These are phyloP conservation scores for Coemansia furcata DNA, from an alignment of 192 early-diverging fungal species.

Conservation along the genomic window DNA sequence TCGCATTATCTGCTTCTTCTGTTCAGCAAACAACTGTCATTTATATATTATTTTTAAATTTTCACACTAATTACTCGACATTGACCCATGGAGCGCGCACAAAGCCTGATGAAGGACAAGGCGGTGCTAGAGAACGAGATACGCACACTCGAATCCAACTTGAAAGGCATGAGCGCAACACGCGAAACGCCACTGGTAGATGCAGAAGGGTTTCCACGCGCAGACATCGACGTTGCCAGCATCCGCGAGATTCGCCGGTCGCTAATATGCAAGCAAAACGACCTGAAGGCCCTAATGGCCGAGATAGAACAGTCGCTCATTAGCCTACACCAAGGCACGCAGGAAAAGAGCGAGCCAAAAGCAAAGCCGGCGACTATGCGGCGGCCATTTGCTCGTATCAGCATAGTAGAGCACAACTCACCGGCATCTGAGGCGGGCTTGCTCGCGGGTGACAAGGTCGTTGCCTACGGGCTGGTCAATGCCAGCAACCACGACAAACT, in stretches of 20 bases:
- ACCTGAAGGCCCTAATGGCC: conserved; percentile 56
- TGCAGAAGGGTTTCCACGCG: conserved; percentile 62
- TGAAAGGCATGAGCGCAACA: conserved; percentile 44
- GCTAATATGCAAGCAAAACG: conserved; percentile 59
- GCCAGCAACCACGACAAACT: conserved; percentile 21
- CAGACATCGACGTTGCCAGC: conserved; percentile 64
- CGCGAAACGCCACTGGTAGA: conserved; percentile 59
- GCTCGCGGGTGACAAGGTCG: conserved; percentile 33
- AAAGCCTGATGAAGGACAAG: conserved; percentile 34
- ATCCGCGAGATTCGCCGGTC: conserved; percentile 54
- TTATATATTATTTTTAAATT: not conserved
- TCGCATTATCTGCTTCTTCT: not conserved
- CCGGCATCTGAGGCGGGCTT: conserved; percentile 43
- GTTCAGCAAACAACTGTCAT: not conserved
- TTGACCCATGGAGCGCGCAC: conserved; percentile 25
- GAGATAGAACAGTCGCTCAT: conserved; percentile 57
- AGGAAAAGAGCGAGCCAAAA: not conserved
- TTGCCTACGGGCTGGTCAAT: conserved; percentile 21
- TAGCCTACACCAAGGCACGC: conserved; percentile 33
- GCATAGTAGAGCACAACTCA: conserved; percentile 32
- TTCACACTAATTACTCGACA: not conserved
- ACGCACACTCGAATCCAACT: conserved; percentile 23
- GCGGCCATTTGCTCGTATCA: conserved; percentile 45
- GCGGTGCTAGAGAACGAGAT: conserved; percentile 33
- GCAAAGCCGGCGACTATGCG: not conserved